Evolutionary conservation across 768 basidiomycete species (phyloP).

Genomic region (Mrakia hoshinonis): DNA sequence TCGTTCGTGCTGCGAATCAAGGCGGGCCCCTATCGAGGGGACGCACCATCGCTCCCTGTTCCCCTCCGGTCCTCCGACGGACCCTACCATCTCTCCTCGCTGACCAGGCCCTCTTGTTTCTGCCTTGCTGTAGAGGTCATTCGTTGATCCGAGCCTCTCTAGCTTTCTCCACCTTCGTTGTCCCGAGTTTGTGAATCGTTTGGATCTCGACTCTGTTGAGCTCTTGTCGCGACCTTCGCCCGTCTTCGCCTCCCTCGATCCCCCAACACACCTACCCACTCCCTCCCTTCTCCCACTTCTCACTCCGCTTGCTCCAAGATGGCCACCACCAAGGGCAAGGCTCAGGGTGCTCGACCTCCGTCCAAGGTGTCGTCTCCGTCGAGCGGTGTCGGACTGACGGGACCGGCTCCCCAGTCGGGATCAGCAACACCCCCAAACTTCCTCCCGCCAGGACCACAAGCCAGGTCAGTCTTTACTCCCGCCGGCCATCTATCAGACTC

Average conservation of each 20-base stretch:
- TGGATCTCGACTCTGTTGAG: too few species aligned
- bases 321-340: constrained; percentile 15
- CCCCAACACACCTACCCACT: background rate
- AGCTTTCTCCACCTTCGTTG: too few species aligned
- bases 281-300: background rate
- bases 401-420: background rate
- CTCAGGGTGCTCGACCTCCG: background rate
- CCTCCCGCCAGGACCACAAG: background rate
- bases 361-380: constrained; percentile 1
- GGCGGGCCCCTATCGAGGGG: too few species aligned
- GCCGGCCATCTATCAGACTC: background rate
- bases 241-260: background rate
- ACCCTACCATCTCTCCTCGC: background rate
- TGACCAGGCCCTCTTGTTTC: background rate
- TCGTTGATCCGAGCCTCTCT: too few species aligned
- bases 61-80: too few species aligned
- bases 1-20: too few species aligned
- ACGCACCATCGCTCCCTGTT: too few species aligned
- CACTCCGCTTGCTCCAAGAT: background rate
- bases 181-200: too few species aligned
- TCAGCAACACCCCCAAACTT: background rate
- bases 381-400: background rate
- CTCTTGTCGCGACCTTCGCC: too few species aligned
- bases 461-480: background rate
- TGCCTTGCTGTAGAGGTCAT: background rate